Conservation (phyloP, 305 asterid species). For the Rubia balearica region DNA sequence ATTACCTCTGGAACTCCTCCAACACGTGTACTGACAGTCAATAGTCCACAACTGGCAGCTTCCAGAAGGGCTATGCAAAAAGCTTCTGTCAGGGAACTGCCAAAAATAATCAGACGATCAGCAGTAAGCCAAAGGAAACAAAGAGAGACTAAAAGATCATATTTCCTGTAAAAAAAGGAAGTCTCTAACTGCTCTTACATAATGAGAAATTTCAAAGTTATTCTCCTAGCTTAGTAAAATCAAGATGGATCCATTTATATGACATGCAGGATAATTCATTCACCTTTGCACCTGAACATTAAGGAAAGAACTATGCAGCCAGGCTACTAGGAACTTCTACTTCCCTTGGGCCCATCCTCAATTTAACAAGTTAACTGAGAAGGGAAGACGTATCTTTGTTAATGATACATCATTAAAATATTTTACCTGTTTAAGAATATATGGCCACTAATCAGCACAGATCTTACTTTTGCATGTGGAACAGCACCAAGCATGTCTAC, state of each 20-base stretch:
- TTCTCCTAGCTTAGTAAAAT: not conserved
- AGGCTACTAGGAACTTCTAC: not conserved
- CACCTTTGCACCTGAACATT: not conserved
- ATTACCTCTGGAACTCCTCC: slow-evolving; percentile 99
- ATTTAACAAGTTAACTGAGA: slow-evolving; percentile 6
- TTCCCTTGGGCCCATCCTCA: not conserved
- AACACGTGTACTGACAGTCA: slow-evolving; percentile 96
- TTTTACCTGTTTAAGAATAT: slow-evolving; percentile 80
- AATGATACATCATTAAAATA: not conserved
- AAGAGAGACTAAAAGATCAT: not conserved
- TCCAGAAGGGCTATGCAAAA: slow-evolving; percentile 97
- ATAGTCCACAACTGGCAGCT: slow-evolving; percentile 97
- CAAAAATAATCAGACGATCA: slow-evolving; percentile 24
- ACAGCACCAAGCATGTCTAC: slow-evolving; percentile 98
- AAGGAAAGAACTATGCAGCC: not conserved
- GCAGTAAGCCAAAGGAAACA: not conserved
- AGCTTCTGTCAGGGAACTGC: slow-evolving; percentile 95
- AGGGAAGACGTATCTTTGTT: not conserved
- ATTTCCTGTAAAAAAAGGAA: not conserved
- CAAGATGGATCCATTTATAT: not conserved
- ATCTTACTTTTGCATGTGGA: slow-evolving; percentile 93
- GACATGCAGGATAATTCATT: not conserved
- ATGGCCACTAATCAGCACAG: slow-evolving; percentile 81
- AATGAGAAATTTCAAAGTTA: not conserved
- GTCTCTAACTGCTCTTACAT: not conserved